Percentiles rank a stretch among this genome's conserved stretches.
Conservation (phyloP, 2,329 filamentous ascomycete species). For the Chalara sp. region DNA sequence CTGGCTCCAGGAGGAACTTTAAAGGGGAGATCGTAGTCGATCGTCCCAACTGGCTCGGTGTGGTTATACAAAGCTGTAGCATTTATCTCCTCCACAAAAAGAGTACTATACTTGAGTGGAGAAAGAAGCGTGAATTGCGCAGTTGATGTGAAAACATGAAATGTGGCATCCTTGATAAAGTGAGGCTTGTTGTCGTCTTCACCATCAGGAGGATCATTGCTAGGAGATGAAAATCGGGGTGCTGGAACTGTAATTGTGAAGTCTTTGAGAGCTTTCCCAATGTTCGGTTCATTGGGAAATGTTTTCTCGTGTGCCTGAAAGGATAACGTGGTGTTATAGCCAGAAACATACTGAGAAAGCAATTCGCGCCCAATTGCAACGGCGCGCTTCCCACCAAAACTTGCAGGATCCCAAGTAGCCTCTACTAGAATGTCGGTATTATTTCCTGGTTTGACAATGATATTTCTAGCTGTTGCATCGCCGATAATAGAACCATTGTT, state of each 20-base stretch:
- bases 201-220: constrained; percentile 31
- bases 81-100: constrained; percentile 74
- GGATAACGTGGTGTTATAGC: constrained; percentile 75
- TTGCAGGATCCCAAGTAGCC: constrained; percentile 68
- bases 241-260: constrained; percentile 67
- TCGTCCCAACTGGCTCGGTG: constrained; percentile 69
- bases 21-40: constrained; percentile 69
- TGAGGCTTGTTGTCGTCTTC: constrained; percentile 42
- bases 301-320: constrained; percentile 64
- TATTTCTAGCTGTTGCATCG: constrained; percentile 60
- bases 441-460: constrained; percentile 58
- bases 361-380: constrained; percentile 61
- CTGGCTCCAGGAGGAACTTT: constrained; percentile 68
- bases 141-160: constrained; percentile 82
- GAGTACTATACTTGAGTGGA: constrained; percentile 63
- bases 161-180: constrained; percentile 80
- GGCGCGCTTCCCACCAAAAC: constrained; percentile 53
- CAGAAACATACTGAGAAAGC: constrained; percentile 81
- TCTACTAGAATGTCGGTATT: constrained; percentile 65
- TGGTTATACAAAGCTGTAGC: constrained; percentile 83
- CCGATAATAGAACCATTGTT: constrained; percentile 70
- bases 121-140: constrained; percentile 80
- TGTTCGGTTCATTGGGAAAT: constrained; percentile 64
- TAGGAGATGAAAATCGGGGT: constrained; percentile 57
- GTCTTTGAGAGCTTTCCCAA: constrained; percentile 66